Evolutionary conservation across 176 grass and related monocot species (phyloP), one percentile per base, ranked within the genome.

Genomic region (Rhynchospora tenuis): DNA sequence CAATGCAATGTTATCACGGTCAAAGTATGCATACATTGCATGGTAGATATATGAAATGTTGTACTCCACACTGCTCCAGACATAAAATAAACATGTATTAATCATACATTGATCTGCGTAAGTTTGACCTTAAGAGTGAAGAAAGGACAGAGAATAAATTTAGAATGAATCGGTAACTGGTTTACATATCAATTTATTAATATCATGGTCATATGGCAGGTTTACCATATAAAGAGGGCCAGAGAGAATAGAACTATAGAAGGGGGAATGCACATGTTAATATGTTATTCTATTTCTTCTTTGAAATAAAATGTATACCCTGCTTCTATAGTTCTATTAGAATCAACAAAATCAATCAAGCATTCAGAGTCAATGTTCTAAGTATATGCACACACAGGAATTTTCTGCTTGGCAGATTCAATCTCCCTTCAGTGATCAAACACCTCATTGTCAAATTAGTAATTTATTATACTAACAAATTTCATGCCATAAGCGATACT

Each of bases 21-120:
- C 84, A 64, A 90, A 90, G 62, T 86, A 90, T 17, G 88, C 88
- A 84, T 83, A 86, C 88, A 90, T 62, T 16, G 88, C 72, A 24
- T 90, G 88, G 60, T 90, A 90, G 28, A 81, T 62, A 59, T 86
- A 90, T 0, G 84, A 90, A 71, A 80, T 71, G 68, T 84, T 90
- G 84, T 84, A 86, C 45, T 86, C 84, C 22, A 86, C 81, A 59
- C 88, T 90, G 84, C 45, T 72, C 19, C 31, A 65, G 47, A 78
- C 9, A 59, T n/a, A 23, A 83, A 73, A 31, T 65, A 84, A 84
- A 15, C 17, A 79, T 42, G 33, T 50, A 80, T 64, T n/a, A 67
- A 64, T 83, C 33, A 28, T 24, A 54, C 55, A 47, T 38, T 58
- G 57, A 8, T 26, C 5, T 54, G 23, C 33, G 33, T 54, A 8